These are phyloP conservation scores for Fusarium proliferatum DNA, from an alignment of 2,329 filamentous ascomycete genomes.

Conservation along the genomic window DNA sequence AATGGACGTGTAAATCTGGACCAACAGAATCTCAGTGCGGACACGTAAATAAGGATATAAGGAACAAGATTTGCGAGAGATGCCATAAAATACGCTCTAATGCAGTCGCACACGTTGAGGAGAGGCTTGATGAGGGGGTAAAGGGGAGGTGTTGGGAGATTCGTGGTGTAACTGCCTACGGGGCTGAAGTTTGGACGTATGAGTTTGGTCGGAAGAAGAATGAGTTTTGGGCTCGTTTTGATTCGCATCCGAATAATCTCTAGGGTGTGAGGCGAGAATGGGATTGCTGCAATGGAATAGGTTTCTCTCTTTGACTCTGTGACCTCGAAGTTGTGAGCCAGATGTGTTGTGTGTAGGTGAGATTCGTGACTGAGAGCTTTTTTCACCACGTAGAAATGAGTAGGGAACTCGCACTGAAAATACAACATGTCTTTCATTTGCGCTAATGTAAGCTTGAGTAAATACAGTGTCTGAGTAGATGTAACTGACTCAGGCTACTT, in stretches of 20 bases:
- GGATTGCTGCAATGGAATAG: background rate
- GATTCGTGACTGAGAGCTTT: background rate
- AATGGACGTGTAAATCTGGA: background rate
- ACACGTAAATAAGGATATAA: background rate
- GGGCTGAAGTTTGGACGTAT: background rate
- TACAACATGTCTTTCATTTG: background rate
- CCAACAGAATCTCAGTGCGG: background rate
- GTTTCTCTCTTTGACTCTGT: background rate
- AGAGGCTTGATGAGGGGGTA: background rate
- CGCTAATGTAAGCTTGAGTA: no score
- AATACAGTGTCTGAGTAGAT: no score
- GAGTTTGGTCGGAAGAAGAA: background rate
- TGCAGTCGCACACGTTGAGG: background rate
- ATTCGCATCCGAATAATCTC: background rate
- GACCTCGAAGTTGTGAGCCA: background rate
- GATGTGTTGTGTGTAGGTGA: background rate
- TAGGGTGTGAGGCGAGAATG: accelerated
- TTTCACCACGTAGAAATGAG: background rate
- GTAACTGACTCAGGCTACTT: background rate
- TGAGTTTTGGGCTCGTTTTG: background rate
- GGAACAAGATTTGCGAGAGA: background rate
- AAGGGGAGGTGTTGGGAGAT: background rate
- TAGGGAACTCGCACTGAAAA: background rate
- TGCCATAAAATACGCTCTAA: background rate
- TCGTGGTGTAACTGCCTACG: accelerated